Percentiles rank a stretch among this genome's conserved stretches.
Conservation (phyloP, 2,329 filamentous ascomycete genomes). For the Ciborinia camelliae region DNA sequence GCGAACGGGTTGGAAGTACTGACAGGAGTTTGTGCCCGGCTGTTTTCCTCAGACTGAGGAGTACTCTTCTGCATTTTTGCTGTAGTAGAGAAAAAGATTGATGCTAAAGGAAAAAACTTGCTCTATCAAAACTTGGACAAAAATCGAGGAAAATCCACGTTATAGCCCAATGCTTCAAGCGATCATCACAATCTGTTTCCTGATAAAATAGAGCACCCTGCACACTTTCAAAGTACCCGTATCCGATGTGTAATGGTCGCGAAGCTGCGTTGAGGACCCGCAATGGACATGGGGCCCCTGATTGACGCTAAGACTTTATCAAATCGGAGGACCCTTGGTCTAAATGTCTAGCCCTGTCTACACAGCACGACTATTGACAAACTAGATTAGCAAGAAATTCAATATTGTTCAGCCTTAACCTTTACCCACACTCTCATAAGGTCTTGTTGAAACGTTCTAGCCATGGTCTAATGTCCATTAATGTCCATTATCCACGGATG, state of each 20-base stretch:
- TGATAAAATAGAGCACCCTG: slow-evolving; percentile 11
- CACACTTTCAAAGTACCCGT: slow-evolving; percentile 4
- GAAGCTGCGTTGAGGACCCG: slow-evolving; percentile 15
- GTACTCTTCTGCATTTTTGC: slow-evolving; percentile 18
- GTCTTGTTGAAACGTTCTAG: neutral
- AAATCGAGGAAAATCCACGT: slow-evolving; percentile 16
- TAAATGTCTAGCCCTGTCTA: slow-evolving; percentile 13
- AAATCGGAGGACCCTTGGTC: slow-evolving; percentile 5
- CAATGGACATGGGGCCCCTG: slow-evolving; percentile 14
- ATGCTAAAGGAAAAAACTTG: slow-evolving; percentile 12
- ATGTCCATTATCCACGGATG: neutral
- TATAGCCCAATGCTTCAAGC: slow-evolving; percentile 15
- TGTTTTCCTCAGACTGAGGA: slow-evolving; percentile 18
- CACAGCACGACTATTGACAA: slow-evolving; percentile 16
- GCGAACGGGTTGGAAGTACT: slow-evolving; percentile 22
- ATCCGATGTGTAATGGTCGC: slow-evolving; percentile 1
- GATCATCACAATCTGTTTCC: slow-evolving; percentile 15
- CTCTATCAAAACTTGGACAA: neutral
- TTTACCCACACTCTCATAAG: neutral
- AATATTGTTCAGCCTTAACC: slow-evolving; percentile 12
- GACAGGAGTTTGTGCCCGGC: slow-evolving; percentile 14
- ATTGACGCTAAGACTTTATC: slow-evolving; percentile 4
- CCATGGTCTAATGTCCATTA: neutral
- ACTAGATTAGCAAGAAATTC: slow-evolving; percentile 1
- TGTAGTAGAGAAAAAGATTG: neutral